phyloP scores from a whole-genome alignment of 2,329 filamentous ascomycete species.

The Periconia sp. region DNA sequence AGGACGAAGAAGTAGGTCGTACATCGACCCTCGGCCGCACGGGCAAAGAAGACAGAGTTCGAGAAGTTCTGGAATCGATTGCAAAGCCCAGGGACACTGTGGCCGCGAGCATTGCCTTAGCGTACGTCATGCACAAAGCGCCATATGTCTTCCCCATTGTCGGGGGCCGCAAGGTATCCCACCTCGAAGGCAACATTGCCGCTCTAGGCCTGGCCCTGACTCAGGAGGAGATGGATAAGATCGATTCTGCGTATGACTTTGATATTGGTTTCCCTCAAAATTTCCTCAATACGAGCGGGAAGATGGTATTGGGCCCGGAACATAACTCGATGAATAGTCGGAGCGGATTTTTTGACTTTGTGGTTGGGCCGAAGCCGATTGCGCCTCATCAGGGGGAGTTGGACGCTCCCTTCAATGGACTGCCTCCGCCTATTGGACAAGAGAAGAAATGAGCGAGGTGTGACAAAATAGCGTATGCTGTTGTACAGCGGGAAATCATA shows the following conservation, averaged over 20 bases:
- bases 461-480: no score
- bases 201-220: conserved; percentile 67
- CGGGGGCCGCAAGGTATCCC: conserved; percentile 71
- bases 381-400: conserved; percentile 31
- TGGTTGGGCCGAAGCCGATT: conserved; percentile 28
- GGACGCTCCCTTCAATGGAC: no score
- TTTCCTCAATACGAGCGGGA: conserved; percentile 25
- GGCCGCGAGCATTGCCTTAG: conserved; percentile 68
- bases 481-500: no score
- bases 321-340: conserved; percentile 26
- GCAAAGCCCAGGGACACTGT: conserved; percentile 61
- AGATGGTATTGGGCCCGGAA: conserved; percentile 29
- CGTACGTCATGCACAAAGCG: conserved; percentile 75
- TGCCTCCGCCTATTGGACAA: no score
- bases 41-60: conserved; percentile 59
- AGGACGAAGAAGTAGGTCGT: conserved; percentile 53
- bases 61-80: conserved; percentile 65
- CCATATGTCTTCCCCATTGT: conserved; percentile 77
- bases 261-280: conserved; percentile 68
- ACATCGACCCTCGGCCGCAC: conserved; percentile 45
- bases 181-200: conserved; percentile 73
- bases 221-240: conserved; percentile 67
- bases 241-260: conserved; percentile 68
- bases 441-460: no score
- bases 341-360: conserved; percentile 31